These are phyloP conservation scores for Solanum piurae DNA, from an alignment of 257 asterid species.

Conservation along the genomic window DNA sequence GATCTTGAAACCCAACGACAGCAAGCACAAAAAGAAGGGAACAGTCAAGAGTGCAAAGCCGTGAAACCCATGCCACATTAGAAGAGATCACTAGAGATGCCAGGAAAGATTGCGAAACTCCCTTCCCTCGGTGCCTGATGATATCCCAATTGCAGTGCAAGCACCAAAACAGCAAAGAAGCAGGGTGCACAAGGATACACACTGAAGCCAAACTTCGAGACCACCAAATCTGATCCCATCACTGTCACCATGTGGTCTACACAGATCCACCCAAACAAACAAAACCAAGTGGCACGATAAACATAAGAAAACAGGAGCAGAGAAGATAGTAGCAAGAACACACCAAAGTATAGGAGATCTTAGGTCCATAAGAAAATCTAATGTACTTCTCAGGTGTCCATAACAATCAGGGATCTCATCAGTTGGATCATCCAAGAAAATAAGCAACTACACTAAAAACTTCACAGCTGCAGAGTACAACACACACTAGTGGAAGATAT, in stretches of 20 bases:
- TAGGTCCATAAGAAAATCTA: background rate
- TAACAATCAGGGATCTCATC: too few relatives aligned
- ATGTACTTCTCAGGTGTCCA: too few relatives aligned
- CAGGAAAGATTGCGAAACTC: background rate
- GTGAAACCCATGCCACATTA: background rate
- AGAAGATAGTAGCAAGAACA: background rate
- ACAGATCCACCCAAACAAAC: background rate
- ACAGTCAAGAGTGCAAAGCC: background rate
- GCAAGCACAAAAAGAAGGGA: background rate
- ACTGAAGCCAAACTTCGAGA: background rate
- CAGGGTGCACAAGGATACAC: background rate
- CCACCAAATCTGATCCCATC: background rate
- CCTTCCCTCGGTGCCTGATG: background rate
- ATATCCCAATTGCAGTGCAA: background rate
- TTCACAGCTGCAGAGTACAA: too few relatives aligned
- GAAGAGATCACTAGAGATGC: background rate
- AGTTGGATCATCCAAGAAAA: too few relatives aligned
- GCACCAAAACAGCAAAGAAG: background rate
- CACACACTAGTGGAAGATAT: too few relatives aligned
- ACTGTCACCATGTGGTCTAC: background rate
- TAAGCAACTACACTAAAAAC: too few relatives aligned
- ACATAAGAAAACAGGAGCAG: background rate
- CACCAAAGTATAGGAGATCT: background rate
- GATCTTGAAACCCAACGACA: background rate
- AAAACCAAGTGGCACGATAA: background rate